These are phyloP conservation scores for Rhodomyrtus psidioides DNA, from an alignment of 441 rosid species.

Conservation along the genomic window DNA sequence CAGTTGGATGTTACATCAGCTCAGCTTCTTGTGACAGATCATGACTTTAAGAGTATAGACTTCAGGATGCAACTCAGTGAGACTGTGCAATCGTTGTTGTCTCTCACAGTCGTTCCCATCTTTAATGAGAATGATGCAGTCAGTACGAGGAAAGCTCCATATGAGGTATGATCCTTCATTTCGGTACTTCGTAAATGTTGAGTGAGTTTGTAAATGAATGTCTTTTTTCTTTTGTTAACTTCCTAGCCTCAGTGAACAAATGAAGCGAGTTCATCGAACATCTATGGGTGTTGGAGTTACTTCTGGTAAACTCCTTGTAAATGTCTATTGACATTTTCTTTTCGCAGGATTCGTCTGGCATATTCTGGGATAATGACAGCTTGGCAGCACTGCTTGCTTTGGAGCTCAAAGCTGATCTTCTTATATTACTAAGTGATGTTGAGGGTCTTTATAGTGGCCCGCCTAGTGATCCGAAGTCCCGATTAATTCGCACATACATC, in stretches of 20 bases:
- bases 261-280: neutral
- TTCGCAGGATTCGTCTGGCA: conserved; percentile 95
- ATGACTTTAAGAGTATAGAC: conserved; percentile 65
- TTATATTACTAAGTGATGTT: conserved; percentile 90
- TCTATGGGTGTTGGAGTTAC: neutral
- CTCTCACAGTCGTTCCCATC: conserved; percentile 74
- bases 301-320: neutral
- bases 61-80: conserved; percentile 82
- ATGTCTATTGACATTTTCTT: conserved; percentile 2
- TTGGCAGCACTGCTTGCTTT: conserved; percentile 87
- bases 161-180: conserved; percentile 49
- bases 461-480: conserved; percentile 89
- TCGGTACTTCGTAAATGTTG: neutral
- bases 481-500: conserved; percentile 76
- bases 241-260: neutral
- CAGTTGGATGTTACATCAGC: conserved; percentile 96
- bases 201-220: neutral
- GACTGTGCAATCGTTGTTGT: conserved; percentile 61
- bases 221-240: neutral
- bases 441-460: conserved; percentile 98
- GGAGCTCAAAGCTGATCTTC: conserved; percentile 93
- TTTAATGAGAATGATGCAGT: conserved; percentile 98
- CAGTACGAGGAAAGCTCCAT: conserved; percentile 96
- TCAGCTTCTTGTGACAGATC: conserved; percentile 95
- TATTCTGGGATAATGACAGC: conserved; percentile 99